Evolutionary conservation across 495 filamentous ascomycete species (phyloP).

Genomic region (Penicillium nucicola): DNA sequence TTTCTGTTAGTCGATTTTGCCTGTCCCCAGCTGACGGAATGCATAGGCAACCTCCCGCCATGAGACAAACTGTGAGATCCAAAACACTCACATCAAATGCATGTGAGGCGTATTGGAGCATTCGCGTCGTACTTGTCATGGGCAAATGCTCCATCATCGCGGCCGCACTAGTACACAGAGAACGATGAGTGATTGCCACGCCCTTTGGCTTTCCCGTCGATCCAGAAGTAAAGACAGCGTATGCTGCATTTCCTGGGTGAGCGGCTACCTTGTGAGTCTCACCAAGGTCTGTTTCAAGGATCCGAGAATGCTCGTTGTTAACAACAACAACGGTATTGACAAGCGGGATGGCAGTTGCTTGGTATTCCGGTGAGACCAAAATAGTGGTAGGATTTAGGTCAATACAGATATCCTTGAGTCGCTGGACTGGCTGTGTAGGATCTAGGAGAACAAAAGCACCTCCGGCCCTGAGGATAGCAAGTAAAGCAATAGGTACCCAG

Average conservation of each 20-base stretch:
- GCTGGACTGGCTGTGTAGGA: conserved; percentile 38
- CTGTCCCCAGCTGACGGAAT: conserved; percentile 12
- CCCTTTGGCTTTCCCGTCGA: conserved; percentile 46
- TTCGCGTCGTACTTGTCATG: conserved; percentile 21
- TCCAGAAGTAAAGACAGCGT: conserved; percentile 54
- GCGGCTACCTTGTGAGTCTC: conserved; percentile 16
- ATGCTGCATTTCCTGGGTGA: conserved; percentile 17
- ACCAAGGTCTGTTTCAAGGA: neutral
- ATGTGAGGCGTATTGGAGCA: conserved; percentile 53
- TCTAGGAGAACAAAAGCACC: conserved; percentile 46
- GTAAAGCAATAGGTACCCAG: neutral
- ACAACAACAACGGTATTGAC: neutral
- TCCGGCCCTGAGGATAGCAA: conserved; percentile 35
- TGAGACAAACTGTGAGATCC: conserved; percentile 27
- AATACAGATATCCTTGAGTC: conserved; percentile 28
- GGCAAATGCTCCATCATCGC: neutral
- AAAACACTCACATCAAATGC: conserved; percentile 28
- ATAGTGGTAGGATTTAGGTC: conserved; percentile 29
- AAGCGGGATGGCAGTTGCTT: neutral
- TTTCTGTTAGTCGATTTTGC: neutral
- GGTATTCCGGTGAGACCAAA: conserved; percentile 23
- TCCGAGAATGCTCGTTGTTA: neutral
- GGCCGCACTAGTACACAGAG: neutral
- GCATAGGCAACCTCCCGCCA: conserved; percentile 33
- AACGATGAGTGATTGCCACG: conserved; percentile 13